Conservation (phyloP, 1,284 basidiomycete species). For the Rhodotorula sp. region DNA sequence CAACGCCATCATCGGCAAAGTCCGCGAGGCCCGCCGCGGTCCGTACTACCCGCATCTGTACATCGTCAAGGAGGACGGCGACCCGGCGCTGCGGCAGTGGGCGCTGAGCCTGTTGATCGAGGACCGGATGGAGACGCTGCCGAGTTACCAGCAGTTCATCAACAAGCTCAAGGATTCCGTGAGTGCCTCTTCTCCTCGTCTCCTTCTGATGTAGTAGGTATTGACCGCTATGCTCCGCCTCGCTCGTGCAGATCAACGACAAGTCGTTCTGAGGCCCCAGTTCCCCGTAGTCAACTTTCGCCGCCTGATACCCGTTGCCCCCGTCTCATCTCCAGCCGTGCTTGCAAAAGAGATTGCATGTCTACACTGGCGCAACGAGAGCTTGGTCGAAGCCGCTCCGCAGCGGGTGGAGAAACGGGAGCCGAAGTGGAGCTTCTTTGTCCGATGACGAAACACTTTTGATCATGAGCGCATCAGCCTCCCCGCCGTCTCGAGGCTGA, state of each 20-base stretch:
- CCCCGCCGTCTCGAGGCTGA: too few species aligned
- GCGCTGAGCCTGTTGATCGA: constrained; percentile 91
- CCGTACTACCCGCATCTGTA: constrained; percentile 92
- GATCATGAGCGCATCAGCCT: too few species aligned
- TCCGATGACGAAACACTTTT: too few species aligned
- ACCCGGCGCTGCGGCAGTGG: constrained; percentile 89
- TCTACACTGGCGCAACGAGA: not conserved
- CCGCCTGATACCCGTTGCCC: not conserved
- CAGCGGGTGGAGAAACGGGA: too few species aligned
- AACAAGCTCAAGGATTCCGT: constrained; percentile 44
- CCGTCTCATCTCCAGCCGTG: not conserved
- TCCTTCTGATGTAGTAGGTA: not conserved
- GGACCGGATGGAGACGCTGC: constrained; percentile 89
- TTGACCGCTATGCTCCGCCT: too few species aligned
- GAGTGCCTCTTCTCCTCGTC: not conserved
- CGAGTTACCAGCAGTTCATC: constrained; percentile 93
- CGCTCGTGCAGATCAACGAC: constrained; percentile 31
- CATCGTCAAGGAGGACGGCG: constrained; percentile 96
- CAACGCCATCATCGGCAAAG: constrained; percentile 89
- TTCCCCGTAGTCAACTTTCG: too few species aligned
- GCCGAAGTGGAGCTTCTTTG: too few species aligned
- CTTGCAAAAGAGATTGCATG: not conserved
- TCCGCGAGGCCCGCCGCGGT: constrained; percentile 77
- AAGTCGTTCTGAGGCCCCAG: constrained; percentile 28
- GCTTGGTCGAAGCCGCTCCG: too few species aligned